Conservation (phyloP, 495 filamentous ascomycete species). For the Trichoderma virens region DNA sequence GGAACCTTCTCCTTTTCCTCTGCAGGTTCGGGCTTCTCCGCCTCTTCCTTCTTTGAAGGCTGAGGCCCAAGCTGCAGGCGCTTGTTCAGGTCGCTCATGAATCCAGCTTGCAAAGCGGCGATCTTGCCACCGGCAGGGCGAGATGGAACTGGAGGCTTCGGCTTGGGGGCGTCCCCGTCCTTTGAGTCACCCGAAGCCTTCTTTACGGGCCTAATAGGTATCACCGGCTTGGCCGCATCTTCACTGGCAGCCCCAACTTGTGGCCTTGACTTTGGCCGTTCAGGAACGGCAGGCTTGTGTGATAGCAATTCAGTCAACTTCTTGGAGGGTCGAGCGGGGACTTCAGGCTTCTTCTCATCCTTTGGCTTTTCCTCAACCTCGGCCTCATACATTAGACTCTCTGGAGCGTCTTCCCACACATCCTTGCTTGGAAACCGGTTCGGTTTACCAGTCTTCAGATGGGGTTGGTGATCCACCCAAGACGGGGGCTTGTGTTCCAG, state of each 20-base stretch:
- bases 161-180: conserved; percentile 42
- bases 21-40: conserved; percentile 43
- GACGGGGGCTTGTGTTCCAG: conserved; percentile 41
- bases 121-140: conserved; percentile 79
- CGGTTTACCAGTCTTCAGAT: conserved; percentile 35
- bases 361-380: conserved; percentile 35
- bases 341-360: conserved; percentile 23
- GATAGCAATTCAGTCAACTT: conserved; percentile 15
- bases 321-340: conserved; percentile 20
- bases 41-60: conserved; percentile 61
- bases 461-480: conserved; percentile 35
- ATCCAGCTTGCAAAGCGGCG: conserved; percentile 79
- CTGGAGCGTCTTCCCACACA: conserved; percentile 93
- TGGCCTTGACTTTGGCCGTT: conserved; percentile 65
- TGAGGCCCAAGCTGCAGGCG: conserved; percentile 76
- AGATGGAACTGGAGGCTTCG: conserved; percentile 74
- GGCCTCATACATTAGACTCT: conserved; percentile 64
- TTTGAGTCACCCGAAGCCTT: conserved; percentile 30
- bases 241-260: conserved; percentile 1
- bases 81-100: conserved; percentile 83
- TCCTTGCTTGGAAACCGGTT: conserved; percentile 87
- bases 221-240: conserved; percentile 65
- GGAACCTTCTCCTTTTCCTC: conserved; percentile 65
- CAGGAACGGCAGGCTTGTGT: conserved; percentile 36
- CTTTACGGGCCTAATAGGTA: conserved; percentile 65